Conservation (phyloP, 345 rosid species). For the Lagerstroemia speciosa region DNA sequence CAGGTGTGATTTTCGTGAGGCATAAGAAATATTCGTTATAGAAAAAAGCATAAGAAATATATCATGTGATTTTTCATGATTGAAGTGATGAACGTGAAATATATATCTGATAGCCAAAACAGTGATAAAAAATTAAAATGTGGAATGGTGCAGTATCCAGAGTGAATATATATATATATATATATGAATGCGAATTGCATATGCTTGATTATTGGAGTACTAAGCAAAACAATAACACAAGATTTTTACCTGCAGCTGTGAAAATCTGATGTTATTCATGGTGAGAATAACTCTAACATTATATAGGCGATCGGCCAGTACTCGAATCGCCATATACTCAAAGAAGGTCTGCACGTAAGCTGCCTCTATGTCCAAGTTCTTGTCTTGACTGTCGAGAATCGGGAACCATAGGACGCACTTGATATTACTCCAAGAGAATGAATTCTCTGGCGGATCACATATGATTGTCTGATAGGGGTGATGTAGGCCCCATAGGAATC, state of each 20-base stretch:
- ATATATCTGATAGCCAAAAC: neutral
- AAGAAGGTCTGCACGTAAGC: slow-evolving; percentile 51
- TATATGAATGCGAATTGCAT: neutral
- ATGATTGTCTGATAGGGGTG: slow-evolving; percentile 64
- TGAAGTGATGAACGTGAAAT: neutral
- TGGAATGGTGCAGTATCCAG: neutral
- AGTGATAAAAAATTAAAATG: neutral
- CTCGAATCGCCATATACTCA: slow-evolving; percentile 58
- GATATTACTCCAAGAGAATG: slow-evolving; percentile 62
- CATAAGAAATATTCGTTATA: neutral
- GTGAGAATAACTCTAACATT: slow-evolving; percentile 47
- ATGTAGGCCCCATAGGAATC: slow-evolving; percentile 56
- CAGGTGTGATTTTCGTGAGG: too few relatives aligned
- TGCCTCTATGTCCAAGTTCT: slow-evolving; percentile 44
- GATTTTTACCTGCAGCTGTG: slow-evolving; percentile 55
- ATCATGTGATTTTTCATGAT: neutral
- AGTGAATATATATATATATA: neutral
- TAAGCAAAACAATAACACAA: neutral
- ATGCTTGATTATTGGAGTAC: neutral
- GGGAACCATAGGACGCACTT: slow-evolving; percentile 69
- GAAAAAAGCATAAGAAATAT: neutral
- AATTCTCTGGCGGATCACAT: slow-evolving; percentile 30
- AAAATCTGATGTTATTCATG: slow-evolving; percentile 71
- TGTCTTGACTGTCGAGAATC: slow-evolving; percentile 33
- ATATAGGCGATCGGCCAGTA: slow-evolving; percentile 44